Evolutionary conservation across 257 asterid species (phyloP).

Genomic region (Cruciata laevipes): DNA sequence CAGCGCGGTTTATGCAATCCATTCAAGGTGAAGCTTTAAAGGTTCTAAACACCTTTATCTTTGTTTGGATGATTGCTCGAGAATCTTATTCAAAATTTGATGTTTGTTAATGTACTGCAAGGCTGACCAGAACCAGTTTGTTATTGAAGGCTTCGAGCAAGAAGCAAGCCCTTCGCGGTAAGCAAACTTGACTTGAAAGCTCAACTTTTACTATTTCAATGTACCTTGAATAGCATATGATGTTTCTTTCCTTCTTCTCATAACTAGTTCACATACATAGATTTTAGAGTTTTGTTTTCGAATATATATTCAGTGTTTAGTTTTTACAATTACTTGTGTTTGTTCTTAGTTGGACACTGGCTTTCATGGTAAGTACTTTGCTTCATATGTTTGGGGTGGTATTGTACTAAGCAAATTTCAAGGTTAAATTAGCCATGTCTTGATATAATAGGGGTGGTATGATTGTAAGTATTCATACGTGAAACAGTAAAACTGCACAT

Average conservation of each 20-base stretch:
- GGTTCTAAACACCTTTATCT: constrained; percentile 39
- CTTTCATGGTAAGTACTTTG: no score
- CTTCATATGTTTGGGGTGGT: no score
- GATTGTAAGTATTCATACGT: no score
- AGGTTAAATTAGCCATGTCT: no score
- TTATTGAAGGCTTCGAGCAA: constrained; percentile 30
- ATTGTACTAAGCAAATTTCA: no score
- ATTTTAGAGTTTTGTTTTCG: no score
- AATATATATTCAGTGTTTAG: neutral
- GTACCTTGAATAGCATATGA: neutral
- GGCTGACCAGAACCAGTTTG: constrained; percentile 57
- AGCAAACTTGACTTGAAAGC: constrained; percentile 12
- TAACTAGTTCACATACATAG: neutral
- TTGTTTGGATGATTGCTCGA: constrained; percentile 11
- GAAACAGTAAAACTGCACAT: no score
- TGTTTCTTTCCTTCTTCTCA: neutral
- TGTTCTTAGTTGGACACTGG: neutral
- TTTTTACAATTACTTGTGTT: neutral
- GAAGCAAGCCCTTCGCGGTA: constrained; percentile 61
- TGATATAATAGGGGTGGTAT: no score
- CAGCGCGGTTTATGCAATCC: constrained; percentile 90
- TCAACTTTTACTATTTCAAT: neutral
- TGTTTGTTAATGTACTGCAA: constrained; percentile 30
- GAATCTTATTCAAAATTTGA: constrained; percentile 26
- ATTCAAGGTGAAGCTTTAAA: constrained; percentile 78